Base-by-base conservation (phyloP, 2,329 filamentous ascomycete genomes). In the Colletotrichum brevisporum region DNA sequence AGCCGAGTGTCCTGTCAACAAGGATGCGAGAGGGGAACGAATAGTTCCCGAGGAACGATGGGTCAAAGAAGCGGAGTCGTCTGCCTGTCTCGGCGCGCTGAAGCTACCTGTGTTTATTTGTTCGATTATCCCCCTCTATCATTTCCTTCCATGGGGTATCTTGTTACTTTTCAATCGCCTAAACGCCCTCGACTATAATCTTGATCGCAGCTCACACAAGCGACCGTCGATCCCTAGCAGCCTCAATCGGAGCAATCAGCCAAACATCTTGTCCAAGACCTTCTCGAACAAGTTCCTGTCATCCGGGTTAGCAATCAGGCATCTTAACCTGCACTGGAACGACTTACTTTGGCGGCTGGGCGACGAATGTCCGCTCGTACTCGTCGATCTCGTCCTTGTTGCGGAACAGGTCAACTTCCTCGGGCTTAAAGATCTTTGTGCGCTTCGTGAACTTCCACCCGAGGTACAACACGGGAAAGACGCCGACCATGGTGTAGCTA, bases 401-500 rank as follows among this genome's bases (percentile, higher is more conserved):
- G 59, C 86, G 85, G 13, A 84, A 77, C 27, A 94, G 78, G 76
- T 94, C 91, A 1, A 90, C 86, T 60, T 93, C 87, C 15, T 86
- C 79, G 0, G 89, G 83, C 66, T 83, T 85, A 59, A 84, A 76
- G 67, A 87, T 85, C 61, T 84, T 88, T 0, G 91, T 93, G 75
- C 84, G 87, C 77, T 92, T 90, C 66, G 90, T 73, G 6, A 93
- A 36, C 78, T 95, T 96, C 90, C 92, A 95, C 6, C 87, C 88
- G 3, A 91, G 50, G 76, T 88, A 95, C 2, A 95, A 80, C 0
- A 90, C 72, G 0, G 92, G 92, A 75, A 93, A 94, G 2, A 94
- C 80, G 5, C 86, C 87, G 58, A 95, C 87, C 85, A 93, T 94
- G 56, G 90, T 89, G 78, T 95, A 95, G 3, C 67, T 36, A 0